Evolutionary conservation across 2,329 filamentous ascomycete species (phyloP), one percentile per base, ranked within the genome.

Genomic region (Colletotrichum aenigma): DNA sequence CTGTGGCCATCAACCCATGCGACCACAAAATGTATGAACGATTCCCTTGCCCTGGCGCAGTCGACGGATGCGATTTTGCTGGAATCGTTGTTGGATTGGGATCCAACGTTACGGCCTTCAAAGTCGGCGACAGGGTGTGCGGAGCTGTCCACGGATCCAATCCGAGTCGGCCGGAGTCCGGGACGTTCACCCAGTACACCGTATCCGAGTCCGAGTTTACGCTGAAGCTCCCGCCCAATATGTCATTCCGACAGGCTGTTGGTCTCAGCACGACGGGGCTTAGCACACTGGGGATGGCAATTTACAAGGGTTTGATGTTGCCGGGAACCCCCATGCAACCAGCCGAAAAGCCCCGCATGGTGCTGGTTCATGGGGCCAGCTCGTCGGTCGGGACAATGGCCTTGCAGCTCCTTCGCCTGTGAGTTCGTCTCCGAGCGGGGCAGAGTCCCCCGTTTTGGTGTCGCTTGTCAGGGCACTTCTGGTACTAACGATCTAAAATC

Each of bases 31-130:
- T 83, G 80, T 65, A 71, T 2, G 74, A 65, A 6, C 48, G 43
- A 3, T 78, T 81, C 28, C 78, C 77, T 2, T 66, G 28, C 3
- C 77, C 78, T 3, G 81, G 80, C 18, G 77, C 78, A 32, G 71
- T 79, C 15, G 69, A 67, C 66, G 83, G 83, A 15, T 79, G 78
- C 62, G 83, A 85, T 68, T 82, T 82, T 32, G 77, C 80, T 6
- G 83, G 82, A 8, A 65, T 71, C 10, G 79, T 84, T 16, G 79
- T 80, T 4, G 64, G 43, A 6, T 30, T 82, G 6, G 82, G 82
- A n/a, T 32, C 75, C 5, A 70, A 78, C 28, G 76, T 76, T 7
- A 66, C 71, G 6, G 56, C 34, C 30, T 62, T 61, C 15, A 24
- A 28, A 10, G 18, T 68, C 43, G 83, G 83, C 61, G 84, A 83